Evolutionary conservation across 768 basidiomycete genomes (phyloP), one percentile per base, ranked within the genome.

Genomic region (Phylloporus arenicola): DNA sequence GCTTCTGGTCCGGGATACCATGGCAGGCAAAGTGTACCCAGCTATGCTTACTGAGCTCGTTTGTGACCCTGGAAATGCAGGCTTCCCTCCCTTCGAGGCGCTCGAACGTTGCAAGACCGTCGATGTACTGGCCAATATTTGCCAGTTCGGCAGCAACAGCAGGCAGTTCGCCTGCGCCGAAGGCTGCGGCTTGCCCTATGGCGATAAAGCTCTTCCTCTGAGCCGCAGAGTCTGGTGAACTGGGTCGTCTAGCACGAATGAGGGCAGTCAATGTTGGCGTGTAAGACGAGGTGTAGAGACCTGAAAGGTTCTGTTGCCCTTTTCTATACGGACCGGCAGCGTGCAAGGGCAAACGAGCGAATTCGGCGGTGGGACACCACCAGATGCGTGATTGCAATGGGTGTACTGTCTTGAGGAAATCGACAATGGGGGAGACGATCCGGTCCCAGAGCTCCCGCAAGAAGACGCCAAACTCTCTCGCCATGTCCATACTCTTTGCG

Each of bases 211-310:
- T 17, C 12, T 20, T 38, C 37, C n/a, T 38, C 11, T 20, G 37
- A 3, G 19, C 17, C 37, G 19, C 37, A 19, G 17, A 59, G n/a
- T n/a, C n/a, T n/a, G n/a, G n/a, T n/a, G n/a, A n/a, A n/a, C n/a
- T n/a, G n/a, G n/a, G n/a, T n/a, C n/a, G n/a, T n/a, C n/a, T n/a
- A n/a, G n/a, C n/a, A n/a, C n/a, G n/a, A n/a, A n/a, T n/a, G n/a
- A n/a, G 58, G 3, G 58, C 45, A 2, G 35, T 41, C 19, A 59
- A 16, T 2, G 45, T 56, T 0, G 58, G 54, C 5, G 58, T 59
- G 11, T 59, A 56, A n/a, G 58, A 59, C 14, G 58, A 56, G 22
- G 53, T 38, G 27, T 57, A 55, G 3, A 49, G 25, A 10, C 38
- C 51, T 37, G 52, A 42, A 48, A 57, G 43, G 45, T 34, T 43